phyloP scores from a whole-genome alignment of 495 filamentous ascomycete genomes.

The Aspergillus funiculosus region DNA sequence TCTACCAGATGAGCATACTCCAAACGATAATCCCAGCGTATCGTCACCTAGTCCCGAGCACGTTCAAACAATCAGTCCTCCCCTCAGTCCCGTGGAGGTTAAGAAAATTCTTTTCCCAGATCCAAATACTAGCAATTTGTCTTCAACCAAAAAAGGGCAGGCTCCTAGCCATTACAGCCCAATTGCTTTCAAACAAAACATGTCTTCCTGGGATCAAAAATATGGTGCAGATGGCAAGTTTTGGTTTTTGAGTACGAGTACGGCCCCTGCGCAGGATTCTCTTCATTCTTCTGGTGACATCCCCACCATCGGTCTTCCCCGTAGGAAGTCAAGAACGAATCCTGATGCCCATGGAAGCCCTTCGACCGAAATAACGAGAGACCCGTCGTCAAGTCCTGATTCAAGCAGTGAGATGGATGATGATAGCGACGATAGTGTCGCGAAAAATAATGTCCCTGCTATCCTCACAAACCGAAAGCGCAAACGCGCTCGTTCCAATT shows the following conservation, averaged over 20 bases:
- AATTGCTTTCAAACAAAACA: slow-evolving; percentile 41
- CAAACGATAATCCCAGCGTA: not conserved
- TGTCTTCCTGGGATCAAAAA: slow-evolving; percentile 45
- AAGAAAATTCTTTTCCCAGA: slow-evolving; percentile 44
- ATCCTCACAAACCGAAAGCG: slow-evolving; percentile 31
- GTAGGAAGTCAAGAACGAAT: slow-evolving; percentile 16
- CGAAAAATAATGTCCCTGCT: slow-evolving; percentile 22
- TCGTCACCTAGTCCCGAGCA: slow-evolving; percentile 19
- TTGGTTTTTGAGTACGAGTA: slow-evolving; percentile 32
- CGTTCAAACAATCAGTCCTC: slow-evolving; percentile 41
- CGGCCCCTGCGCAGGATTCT: slow-evolving; percentile 5
- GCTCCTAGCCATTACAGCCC: slow-evolving; percentile 44
- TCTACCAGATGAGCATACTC: slow-evolving; percentile 6
- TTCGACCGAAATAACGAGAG: not conserved
- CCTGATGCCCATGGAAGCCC: slow-evolving; percentile 12
- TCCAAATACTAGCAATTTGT: slow-evolving; percentile 10
- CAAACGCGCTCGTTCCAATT: slow-evolving; percentile 38
- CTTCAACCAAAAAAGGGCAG: slow-evolving; percentile 6
- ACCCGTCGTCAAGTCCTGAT: slow-evolving; percentile 20
- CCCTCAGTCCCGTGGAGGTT: slow-evolving; percentile 45
- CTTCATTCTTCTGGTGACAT: slow-evolving; percentile 23
- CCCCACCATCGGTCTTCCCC: slow-evolving; percentile 40
- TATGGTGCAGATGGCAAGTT: slow-evolving; percentile 48
- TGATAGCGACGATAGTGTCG: slow-evolving; percentile 27
- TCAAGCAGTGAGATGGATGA: slow-evolving; percentile 32